These are phyloP conservation scores for Pleurotus giganteus DNA, from an alignment of 768 basidiomycete genomes.

Conservation along the genomic window DNA sequence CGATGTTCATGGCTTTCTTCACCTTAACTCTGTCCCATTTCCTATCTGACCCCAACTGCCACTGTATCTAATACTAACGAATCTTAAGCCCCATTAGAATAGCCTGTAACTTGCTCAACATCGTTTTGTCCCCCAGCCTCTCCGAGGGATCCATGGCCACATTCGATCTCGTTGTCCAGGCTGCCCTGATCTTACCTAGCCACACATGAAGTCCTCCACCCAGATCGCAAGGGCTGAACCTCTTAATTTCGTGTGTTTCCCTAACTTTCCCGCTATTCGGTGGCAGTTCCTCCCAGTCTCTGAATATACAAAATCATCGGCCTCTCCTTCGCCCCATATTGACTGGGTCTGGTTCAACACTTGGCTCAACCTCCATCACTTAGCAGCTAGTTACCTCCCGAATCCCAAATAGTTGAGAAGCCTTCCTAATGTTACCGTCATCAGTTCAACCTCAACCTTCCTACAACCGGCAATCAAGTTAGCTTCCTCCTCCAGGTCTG, in stretches of 20 bases:
- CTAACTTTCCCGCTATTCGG: no score
- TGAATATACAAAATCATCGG: no score
- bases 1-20: neutral
- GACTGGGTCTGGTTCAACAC: no score
- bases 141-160: conserved; percentile 7
- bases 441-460: neutral
- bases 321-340: no score
- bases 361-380: no score
- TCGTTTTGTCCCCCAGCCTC: neutral
- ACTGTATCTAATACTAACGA: neutral
- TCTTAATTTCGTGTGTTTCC: no score
- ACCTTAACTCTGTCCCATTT: conserved; percentile 1
- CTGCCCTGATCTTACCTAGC: no score
- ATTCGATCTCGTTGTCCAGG: neutral
- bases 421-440: neutral
- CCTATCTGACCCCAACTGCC: neutral
- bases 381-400: no score
- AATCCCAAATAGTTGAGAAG: no score
- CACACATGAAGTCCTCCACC: no score
- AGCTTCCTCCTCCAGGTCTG: neutral
- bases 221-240: no score
- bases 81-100: neutral
- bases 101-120: neutral
- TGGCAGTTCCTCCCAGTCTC: no score
- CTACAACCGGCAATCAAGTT: neutral